Evolutionary conservation across 805 yeast species (phyloP).

Genomic region (Nakazawaea molendinolei): DNA sequence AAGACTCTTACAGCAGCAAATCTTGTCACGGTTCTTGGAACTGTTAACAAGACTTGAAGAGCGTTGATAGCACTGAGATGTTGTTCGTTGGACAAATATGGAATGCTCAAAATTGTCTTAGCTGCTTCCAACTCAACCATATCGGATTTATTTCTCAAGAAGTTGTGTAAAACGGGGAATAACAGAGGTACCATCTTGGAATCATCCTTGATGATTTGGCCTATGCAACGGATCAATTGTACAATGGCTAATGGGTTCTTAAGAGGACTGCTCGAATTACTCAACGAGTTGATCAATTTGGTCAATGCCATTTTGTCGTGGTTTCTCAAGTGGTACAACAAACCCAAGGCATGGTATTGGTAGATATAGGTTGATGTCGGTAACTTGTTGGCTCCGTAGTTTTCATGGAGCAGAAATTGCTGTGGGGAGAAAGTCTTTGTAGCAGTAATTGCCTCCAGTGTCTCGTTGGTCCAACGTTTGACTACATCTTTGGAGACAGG

Average conservation of each 20-base stretch:
- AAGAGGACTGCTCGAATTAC: slow-evolving; percentile 49
- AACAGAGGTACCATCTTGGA: slow-evolving; percentile 52
- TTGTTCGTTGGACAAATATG: slow-evolving; percentile 54
- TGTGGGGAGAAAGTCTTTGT: slow-evolving; percentile 45
- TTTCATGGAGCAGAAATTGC: slow-evolving; percentile 48
- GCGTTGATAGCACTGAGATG: slow-evolving; percentile 65
- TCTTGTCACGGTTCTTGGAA: slow-evolving; percentile 83
- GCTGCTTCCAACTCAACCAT: slow-evolving; percentile 91
- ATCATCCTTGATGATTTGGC: slow-evolving; percentile 68
- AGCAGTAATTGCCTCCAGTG: slow-evolving; percentile 80
- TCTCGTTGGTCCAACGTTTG: slow-evolving; percentile 89
- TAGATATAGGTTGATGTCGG: slow-evolving; percentile 75
- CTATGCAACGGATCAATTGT: slow-evolving; percentile 77
- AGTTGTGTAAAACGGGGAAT: slow-evolving; percentile 57
- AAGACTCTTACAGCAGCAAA: slow-evolving; percentile 91
- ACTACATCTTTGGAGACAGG: slow-evolving; percentile 90
- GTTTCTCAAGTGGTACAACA: slow-evolving; percentile 78
- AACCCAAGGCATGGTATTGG: slow-evolving; percentile 93
- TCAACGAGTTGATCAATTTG: slow-evolving; percentile 78
- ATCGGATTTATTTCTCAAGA: slow-evolving; percentile 77
- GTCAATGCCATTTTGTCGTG: slow-evolving; percentile 92
- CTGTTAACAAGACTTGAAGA: slow-evolving; percentile 70
- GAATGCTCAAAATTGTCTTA: slow-evolving; percentile 56
- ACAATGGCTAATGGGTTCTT: slow-evolving; percentile 79
- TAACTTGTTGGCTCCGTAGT: slow-evolving; percentile 45